These are phyloP conservation scores for Xerocomellus chrysenteron DNA, from an alignment of 768 basidiomycete species.

Conservation along the genomic window DNA sequence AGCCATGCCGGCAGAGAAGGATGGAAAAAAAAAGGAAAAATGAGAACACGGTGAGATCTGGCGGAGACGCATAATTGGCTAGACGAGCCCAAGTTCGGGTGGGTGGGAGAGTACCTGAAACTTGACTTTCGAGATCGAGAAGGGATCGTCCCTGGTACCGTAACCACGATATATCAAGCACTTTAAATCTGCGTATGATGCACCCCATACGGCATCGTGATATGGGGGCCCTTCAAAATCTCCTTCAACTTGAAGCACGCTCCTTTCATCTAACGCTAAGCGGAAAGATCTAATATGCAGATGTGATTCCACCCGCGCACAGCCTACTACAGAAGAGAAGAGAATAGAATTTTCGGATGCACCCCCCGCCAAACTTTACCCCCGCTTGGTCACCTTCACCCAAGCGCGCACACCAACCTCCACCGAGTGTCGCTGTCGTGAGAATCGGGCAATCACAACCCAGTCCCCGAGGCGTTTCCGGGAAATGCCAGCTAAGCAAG, in stretches of 20 bases:
- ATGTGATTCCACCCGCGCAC: constrained; percentile 30
- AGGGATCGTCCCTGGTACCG: constrained; percentile 38
- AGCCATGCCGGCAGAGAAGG: constrained; percentile 24
- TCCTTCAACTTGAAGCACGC: constrained; percentile 27
- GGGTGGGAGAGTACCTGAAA: constrained; percentile 36
- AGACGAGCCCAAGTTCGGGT: constrained; percentile 24
- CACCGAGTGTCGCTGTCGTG: constrained; percentile 9
- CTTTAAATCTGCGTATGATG: constrained; percentile 35
- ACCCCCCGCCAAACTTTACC: constrained; percentile 9
- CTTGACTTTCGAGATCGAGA: constrained; percentile 37
- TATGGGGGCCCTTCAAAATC: constrained; percentile 27
- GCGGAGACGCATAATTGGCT: constrained; percentile 23
- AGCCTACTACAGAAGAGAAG: constrained; percentile 24
- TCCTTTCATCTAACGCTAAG: constrained; percentile 37
- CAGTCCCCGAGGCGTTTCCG: constrained; percentile 23
- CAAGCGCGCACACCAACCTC: neutral
- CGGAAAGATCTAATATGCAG: constrained; percentile 35
- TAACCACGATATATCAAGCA: constrained; percentile 35
- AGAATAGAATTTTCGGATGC: constrained; percentile 9
- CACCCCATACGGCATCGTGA: constrained; percentile 35
- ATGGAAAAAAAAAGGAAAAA: constrained; percentile 15
- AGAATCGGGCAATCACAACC: constrained; percentile 9
- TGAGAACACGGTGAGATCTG: constrained; percentile 20
- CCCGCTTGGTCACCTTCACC: constrained; percentile 9
- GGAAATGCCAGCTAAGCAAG: constrained; percentile 16